phyloP scores from a whole-genome alignment of 1,284 basidiomycete genomes.

The Tilletiaria anomala region DNA sequence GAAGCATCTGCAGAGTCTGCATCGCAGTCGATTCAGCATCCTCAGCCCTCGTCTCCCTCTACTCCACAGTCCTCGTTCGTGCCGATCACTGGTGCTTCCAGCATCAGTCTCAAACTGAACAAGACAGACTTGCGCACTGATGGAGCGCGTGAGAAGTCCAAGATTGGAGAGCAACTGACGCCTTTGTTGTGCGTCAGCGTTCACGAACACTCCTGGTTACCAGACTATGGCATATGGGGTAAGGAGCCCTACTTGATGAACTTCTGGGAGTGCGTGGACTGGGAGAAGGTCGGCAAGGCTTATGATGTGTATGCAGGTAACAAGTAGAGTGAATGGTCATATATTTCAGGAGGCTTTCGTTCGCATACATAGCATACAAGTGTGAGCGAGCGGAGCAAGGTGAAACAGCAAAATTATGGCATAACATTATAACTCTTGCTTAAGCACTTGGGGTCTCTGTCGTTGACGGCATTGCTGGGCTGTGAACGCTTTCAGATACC shows the following conservation, averaged over 20 bases:
- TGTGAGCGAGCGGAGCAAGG: no score
- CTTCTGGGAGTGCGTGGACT: constrained; percentile 81
- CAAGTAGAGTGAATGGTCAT: no score
- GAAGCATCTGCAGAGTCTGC: no score
- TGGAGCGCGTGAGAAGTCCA: not conserved
- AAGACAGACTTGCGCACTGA: not conserved
- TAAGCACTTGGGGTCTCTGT: no score
- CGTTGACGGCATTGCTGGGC: no score
- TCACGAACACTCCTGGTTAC: constrained; percentile 82
- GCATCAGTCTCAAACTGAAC: no score
- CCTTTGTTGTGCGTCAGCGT: constrained; percentile 73
- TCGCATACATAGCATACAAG: no score
- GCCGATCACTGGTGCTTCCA: not conserved
- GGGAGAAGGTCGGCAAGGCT: constrained; percentile 45
- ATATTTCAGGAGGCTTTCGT: no score
- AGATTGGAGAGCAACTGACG: constrained; percentile 50
- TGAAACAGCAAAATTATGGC: no score
- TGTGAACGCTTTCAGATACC: no score
- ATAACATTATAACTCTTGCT: no score
- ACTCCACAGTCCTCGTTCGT: not conserved
- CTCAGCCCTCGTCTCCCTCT: not conserved
- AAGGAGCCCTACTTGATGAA: constrained; percentile 75
- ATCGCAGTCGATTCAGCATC: no score
- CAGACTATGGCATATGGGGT: constrained; percentile 81
- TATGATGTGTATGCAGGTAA: constrained; percentile 16